Evolutionary conservation across 148 eudicot species (phyloP).

Genomic region (Amaranthus hypochondriacus): DNA sequence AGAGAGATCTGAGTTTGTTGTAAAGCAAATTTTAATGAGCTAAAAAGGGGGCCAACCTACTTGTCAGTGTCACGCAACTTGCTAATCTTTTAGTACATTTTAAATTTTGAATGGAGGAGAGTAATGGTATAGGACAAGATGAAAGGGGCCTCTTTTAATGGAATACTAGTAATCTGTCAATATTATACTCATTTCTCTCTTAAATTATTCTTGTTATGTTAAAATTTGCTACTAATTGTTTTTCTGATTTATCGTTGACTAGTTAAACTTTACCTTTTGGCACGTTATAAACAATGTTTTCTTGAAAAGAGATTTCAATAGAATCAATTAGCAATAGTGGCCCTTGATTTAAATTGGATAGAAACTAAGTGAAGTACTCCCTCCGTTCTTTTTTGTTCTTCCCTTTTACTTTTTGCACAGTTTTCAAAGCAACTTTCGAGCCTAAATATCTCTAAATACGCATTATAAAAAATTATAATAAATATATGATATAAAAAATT

Average conservation of each 20-base stretch:
- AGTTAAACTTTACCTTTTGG: conserved; percentile 5
- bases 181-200: not conserved
- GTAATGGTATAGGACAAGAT: conserved; percentile 1
- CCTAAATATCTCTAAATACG: too few relatives aligned
- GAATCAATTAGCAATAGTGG: not conserved
- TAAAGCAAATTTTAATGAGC: conserved; percentile 9
- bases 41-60: conserved; percentile 24
- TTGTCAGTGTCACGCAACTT: conserved; percentile 13
- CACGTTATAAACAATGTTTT: not conserved
- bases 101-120: conserved; percentile 8
- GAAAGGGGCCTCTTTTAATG: not conserved
- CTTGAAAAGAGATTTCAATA: conserved; percentile 4
- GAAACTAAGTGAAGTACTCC: too few relatives aligned
- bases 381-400: too few relatives aligned
- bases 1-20: conserved; percentile 22
- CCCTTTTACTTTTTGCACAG: too few relatives aligned
- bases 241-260: conserved; percentile 21
- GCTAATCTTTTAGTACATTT: not conserved
- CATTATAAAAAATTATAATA: too few relatives aligned
- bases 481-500: too few relatives aligned
- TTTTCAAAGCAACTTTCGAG: too few relatives aligned
- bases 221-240: conserved; percentile 3
- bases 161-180: not conserved
- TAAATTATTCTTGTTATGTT: conserved; percentile 10
- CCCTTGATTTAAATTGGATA: not conserved